Conservation (phyloP, 2,329 filamentous ascomycete genomes). For the Cryphonectria naterciae region DNA sequence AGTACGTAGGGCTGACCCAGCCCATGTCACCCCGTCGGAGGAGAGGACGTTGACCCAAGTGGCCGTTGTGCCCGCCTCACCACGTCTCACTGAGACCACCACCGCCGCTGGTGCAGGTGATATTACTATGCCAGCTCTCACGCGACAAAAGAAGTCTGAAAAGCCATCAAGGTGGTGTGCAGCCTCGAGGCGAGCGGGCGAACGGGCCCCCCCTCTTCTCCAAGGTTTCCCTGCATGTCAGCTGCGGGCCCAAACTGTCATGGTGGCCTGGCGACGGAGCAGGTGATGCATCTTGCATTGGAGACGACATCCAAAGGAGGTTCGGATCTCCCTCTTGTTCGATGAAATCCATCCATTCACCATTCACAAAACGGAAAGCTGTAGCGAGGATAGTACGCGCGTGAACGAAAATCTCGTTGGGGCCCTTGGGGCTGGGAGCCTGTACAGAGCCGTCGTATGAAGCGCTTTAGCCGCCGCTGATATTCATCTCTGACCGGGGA, state of each 20-base stretch:
- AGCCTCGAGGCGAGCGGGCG: conserved; percentile 3
- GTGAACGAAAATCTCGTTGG: not conserved
- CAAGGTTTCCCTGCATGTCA: conserved; percentile 15
- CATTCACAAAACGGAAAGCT: not conserved
- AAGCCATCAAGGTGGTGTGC: conserved; percentile 5
- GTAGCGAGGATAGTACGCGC: not conserved
- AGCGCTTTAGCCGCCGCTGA: conserved; percentile 21
- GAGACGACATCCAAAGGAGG: not conserved
- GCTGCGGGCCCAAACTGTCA: conserved; percentile 15
- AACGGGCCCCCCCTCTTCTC: not conserved
- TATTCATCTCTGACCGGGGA: conserved; percentile 4
- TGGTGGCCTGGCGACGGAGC: conserved; percentile 7
- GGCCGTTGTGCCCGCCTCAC: not conserved
- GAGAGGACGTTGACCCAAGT: not conserved
- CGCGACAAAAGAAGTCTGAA: not conserved
- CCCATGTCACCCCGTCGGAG: not conserved
- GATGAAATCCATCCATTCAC: not conserved
- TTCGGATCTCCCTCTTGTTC: not conserved
- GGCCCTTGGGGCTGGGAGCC: not conserved
- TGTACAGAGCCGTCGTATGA: not conserved
- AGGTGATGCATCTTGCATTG: conserved; percentile 4
- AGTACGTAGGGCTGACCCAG: not conserved
- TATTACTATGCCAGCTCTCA: not conserved
- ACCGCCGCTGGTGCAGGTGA: not conserved
- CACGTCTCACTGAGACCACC: not conserved